These are phyloP conservation scores for Pseudozyma pruni DNA, from an alignment of 1,284 basidiomycete genomes.

Conservation along the genomic window DNA sequence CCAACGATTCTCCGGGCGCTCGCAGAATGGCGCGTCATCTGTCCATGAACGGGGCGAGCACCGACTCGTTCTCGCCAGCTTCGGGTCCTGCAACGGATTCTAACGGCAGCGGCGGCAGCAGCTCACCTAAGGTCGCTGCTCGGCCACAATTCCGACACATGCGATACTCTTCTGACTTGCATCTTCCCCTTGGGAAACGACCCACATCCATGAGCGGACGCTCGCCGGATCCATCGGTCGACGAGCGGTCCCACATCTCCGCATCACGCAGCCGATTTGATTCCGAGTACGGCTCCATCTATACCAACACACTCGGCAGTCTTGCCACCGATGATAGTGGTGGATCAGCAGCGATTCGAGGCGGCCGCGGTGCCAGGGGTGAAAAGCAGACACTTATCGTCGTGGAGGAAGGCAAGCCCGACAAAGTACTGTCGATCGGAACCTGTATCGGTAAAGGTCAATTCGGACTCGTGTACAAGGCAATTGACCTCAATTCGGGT, in stretches of 20 bases:
- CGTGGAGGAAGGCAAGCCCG: slow-evolving; percentile 80
- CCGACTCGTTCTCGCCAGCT: slow-evolving; percentile 24
- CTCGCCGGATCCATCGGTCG: slow-evolving; percentile 32
- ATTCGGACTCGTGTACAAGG: slow-evolving; percentile 93
- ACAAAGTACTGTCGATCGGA: slow-evolving; percentile 75
- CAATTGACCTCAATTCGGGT: slow-evolving; percentile 78
- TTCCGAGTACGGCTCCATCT: slow-evolving; percentile 58
- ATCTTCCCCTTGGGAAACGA: slow-evolving; percentile 33
- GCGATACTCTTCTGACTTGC: slow-evolving; percentile 61
- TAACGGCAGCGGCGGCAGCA: slow-evolving; percentile 19
- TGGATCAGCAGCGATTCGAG: slow-evolving; percentile 21
- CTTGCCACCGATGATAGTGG: slow-evolving; percentile 44
- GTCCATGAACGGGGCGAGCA: slow-evolving; percentile 44
- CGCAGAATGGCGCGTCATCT: slow-evolving; percentile 48
- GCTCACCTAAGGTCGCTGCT: slow-evolving; percentile 32
- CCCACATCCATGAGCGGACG: slow-evolving; percentile 18
- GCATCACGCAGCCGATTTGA: slow-evolving; percentile 50
- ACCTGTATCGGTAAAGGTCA: slow-evolving; percentile 96
- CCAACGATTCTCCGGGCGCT: slow-evolving; percentile 48
- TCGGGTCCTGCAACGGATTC: slow-evolving; percentile 8
- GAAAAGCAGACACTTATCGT: slow-evolving; percentile 78
- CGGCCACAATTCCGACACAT: slow-evolving; percentile 51
- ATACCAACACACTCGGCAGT: slow-evolving; percentile 57
- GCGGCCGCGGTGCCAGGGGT: slow-evolving; percentile 38
- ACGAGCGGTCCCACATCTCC: slow-evolving; percentile 38